phyloP scores from a whole-genome alignment of 75 land plant species.

The Pinus tabuliformis region DNA sequence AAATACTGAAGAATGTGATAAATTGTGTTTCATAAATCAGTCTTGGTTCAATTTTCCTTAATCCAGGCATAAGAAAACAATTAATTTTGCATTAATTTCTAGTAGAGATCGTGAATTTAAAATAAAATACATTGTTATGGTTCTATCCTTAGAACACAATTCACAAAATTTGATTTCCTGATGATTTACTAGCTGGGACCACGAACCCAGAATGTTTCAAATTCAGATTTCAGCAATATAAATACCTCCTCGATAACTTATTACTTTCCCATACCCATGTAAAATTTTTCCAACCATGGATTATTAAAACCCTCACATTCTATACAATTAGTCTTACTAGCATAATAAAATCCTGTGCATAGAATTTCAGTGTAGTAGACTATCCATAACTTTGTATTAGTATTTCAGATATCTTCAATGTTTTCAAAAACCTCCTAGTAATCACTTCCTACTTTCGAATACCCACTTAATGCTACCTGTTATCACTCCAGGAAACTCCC shows the following conservation, averaged over 20 bases:
- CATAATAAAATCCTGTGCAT: too few relatives aligned
- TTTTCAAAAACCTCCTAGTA: not conserved
- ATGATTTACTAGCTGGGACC: too few relatives aligned
- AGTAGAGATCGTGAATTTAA: not conserved
- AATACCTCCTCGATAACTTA: not conserved
- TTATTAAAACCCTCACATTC: not conserved
- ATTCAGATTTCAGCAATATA: too few relatives aligned
- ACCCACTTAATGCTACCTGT: not conserved
- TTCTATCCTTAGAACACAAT: too few relatives aligned
- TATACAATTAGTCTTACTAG: too few relatives aligned
- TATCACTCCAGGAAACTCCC: too few relatives aligned
- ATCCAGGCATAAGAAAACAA: not conserved
- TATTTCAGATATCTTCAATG: not conserved
- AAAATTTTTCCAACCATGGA: not conserved
- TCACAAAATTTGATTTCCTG: too few relatives aligned
- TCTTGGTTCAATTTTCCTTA: not conserved
- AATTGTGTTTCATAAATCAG: not conserved
- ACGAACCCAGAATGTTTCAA: too few relatives aligned
- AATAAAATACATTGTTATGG: not conserved
- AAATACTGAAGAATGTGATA: not conserved
- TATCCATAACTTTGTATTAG: too few relatives aligned
- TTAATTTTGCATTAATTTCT: not conserved
- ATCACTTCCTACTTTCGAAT: not conserved
- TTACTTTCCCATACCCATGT: not conserved
- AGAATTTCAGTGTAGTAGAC: too few relatives aligned